Conservation (phyloP, 352 stramenopile genomes). For the Sclerospora graminicola region DNA sequence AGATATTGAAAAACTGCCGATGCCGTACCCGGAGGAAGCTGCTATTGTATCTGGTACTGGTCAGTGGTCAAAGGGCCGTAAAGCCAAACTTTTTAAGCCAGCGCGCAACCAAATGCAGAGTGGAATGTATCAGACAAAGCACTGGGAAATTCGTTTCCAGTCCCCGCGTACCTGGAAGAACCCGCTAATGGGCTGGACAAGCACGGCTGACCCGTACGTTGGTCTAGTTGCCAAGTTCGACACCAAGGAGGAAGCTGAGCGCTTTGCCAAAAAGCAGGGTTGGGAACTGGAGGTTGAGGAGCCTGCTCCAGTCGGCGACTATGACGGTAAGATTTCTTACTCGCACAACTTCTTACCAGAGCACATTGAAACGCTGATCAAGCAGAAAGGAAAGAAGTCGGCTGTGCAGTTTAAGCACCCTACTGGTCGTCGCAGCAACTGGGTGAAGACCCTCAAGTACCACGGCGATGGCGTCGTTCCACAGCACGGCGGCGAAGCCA, state of each 20-base stretch:
- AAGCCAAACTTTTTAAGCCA: slow-evolving; percentile 65
- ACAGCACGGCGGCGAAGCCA: slow-evolving; percentile 72
- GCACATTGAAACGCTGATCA: slow-evolving; percentile 64
- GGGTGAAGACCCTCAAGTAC: slow-evolving; percentile 85
- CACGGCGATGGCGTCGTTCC: slow-evolving; percentile 67
- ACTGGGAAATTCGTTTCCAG: slow-evolving; percentile 82
- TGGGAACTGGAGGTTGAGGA: slow-evolving; percentile 82
- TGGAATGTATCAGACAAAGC: slow-evolving; percentile 65
- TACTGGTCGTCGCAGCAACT: slow-evolving; percentile 70
- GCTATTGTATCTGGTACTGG: slow-evolving; percentile 54
- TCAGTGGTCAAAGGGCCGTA: slow-evolving; percentile 52
- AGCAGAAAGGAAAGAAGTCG: slow-evolving; percentile 74
- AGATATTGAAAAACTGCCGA: slow-evolving; percentile 36
- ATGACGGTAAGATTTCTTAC: slow-evolving; percentile 75
- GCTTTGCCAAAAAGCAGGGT: slow-evolving; percentile 74
- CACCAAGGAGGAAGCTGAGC: slow-evolving; percentile 75
- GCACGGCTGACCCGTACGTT: slow-evolving; percentile 80
- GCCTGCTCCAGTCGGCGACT: slow-evolving; percentile 57
- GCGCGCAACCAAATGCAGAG: slow-evolving; percentile 82
- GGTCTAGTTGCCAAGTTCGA: slow-evolving; percentile 83
- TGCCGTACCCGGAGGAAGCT: slow-evolving; percentile 52
- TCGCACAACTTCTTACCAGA: slow-evolving; percentile 80
- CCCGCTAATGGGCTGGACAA: slow-evolving; percentile 92
- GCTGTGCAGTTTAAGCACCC: slow-evolving; percentile 67
- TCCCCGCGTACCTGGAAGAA: slow-evolving; percentile 82